Evolutionary conservation across 306 rosid species (phyloP).

Genomic region (Gynostemma pentaphyllum): DNA sequence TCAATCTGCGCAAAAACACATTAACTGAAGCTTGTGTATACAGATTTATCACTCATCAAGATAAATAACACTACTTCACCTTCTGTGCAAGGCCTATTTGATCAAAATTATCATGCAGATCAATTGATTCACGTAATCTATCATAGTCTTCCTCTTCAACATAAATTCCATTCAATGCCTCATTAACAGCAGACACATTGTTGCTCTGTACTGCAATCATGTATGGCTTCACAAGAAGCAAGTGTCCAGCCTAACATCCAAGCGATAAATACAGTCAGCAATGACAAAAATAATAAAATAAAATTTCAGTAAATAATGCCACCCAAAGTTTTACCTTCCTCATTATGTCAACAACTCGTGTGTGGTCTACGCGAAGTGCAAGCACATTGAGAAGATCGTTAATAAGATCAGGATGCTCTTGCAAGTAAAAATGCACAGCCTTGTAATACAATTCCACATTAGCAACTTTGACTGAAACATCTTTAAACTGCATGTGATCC

Average conservation of each 20-base stretch:
- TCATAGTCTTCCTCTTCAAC: conserved; percentile 99
- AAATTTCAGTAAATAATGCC: neutral
- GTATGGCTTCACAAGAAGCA: conserved; percentile 95
- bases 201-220: conserved; percentile 99
- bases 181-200: conserved; percentile 96
- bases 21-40: conserved; percentile 13
- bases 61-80: conserved; percentile 26
- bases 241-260: conserved; percentile 75
- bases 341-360: conserved; percentile 99
- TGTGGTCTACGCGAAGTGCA: conserved; percentile 96
- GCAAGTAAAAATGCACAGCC: conserved; percentile 97
- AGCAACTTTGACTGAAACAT: conserved; percentile 86
- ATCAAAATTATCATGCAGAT: conserved; percentile 92
- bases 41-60: conserved; percentile 5
- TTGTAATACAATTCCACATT: conserved; percentile 91
- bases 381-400: conserved; percentile 95
- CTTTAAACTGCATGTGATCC: conserved; percentile 99
- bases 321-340: conserved; percentile 50
- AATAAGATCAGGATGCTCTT: conserved; percentile 97
- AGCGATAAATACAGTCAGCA: neutral
- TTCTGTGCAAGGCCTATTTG: conserved; percentile 98
- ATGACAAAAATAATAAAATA: neutral
- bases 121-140: conserved; percentile 94
- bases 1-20: conserved; percentile 57
- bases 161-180: conserved; percentile 92